phyloP scores from a whole-genome alignment of 2,329 filamentous ascomycete genomes.

The Gnomoniopsis sp. region DNA sequence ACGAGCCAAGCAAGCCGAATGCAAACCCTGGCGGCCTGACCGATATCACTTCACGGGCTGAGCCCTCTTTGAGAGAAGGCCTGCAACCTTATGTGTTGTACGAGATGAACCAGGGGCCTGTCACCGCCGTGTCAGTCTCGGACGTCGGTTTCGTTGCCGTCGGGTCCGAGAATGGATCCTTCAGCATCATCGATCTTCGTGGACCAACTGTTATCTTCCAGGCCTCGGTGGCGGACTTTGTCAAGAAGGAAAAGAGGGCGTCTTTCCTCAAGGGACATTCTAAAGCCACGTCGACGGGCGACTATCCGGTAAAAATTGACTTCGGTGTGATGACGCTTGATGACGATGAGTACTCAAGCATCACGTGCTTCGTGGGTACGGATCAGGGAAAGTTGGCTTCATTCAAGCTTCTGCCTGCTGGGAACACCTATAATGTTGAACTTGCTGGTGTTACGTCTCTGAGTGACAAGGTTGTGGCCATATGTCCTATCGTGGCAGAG shows the following conservation, averaged over 20 bases:
- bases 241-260: conserved; percentile 70
- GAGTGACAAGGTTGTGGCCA: conserved; percentile 68
- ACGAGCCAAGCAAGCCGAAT: conserved; percentile 48
- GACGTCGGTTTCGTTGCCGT: conserved; percentile 89
- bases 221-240: conserved; percentile 67
- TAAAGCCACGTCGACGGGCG: conserved; percentile 47
- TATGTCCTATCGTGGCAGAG: conserved; percentile 76
- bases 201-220: conserved; percentile 82
- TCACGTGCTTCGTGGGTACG: conserved; percentile 88
- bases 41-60: conserved; percentile 69
- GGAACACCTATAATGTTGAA: conserved; percentile 68
- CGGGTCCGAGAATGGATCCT: conserved; percentile 76
- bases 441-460: conserved; percentile 66
- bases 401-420: conserved; percentile 82
- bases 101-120: conserved; percentile 76
- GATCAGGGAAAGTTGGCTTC: conserved; percentile 79
- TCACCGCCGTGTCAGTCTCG: conserved; percentile 79
- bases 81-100: conserved; percentile 72
- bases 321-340: conserved; percentile 94
- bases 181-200: conserved; percentile 83
- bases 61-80: conserved; percentile 66
- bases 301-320: conserved; percentile 79
- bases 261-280: conserved; percentile 64
- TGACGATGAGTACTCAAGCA: conserved; percentile 92
- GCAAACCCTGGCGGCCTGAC: conserved; percentile 68